phyloP scores from a whole-genome alignment of 768 basidiomycete species.

The Trametes cubensis region DNA sequence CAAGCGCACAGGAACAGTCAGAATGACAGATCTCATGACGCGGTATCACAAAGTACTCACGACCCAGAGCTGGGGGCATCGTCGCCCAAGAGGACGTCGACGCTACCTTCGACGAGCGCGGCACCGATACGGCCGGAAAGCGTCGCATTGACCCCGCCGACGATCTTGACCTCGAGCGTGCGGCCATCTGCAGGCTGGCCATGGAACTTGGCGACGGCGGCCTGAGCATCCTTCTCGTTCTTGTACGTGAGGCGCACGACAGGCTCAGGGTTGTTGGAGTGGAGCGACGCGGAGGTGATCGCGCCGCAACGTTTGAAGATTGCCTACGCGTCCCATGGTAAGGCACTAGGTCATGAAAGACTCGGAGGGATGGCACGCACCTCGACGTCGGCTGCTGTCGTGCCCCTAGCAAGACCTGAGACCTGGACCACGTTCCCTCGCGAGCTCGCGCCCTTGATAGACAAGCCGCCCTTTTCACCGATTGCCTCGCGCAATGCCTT shows the following conservation, averaged over 20 bases:
- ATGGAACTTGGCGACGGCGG: slow-evolving; percentile 75
- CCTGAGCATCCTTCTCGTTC: slow-evolving; percentile 57
- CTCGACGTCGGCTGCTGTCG: slow-evolving; percentile 81
- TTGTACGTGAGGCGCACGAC: slow-evolving; percentile 77
- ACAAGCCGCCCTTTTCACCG: slow-evolving; percentile 41
- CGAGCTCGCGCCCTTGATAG: slow-evolving; percentile 72
- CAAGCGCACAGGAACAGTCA: neutral
- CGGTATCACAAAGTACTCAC: slow-evolving; percentile 43
- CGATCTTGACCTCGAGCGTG: slow-evolving; percentile 62
- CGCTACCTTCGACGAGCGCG: slow-evolving; percentile 45
- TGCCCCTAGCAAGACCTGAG: slow-evolving; percentile 70
- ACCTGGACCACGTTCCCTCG: slow-evolving; percentile 74
- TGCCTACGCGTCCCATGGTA: slow-evolving; percentile 40
- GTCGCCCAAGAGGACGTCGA: slow-evolving; percentile 59
- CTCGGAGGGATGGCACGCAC: slow-evolving; percentile 27
- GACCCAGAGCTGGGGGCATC: slow-evolving; percentile 47
- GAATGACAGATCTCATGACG: neutral
- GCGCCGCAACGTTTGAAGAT: slow-evolving; percentile 83
- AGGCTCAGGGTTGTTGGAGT: slow-evolving; percentile 42
- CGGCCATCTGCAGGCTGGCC: slow-evolving; percentile 84
- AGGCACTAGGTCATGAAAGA: neutral
- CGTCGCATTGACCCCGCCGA: slow-evolving; percentile 58
- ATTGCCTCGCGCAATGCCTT: slow-evolving; percentile 69
- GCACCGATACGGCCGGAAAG: slow-evolving; percentile 59
- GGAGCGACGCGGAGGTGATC: slow-evolving; percentile 48